phyloP scores from a whole-genome alignment of 768 basidiomycete species.

The Boletus rubroflammeus region DNA sequence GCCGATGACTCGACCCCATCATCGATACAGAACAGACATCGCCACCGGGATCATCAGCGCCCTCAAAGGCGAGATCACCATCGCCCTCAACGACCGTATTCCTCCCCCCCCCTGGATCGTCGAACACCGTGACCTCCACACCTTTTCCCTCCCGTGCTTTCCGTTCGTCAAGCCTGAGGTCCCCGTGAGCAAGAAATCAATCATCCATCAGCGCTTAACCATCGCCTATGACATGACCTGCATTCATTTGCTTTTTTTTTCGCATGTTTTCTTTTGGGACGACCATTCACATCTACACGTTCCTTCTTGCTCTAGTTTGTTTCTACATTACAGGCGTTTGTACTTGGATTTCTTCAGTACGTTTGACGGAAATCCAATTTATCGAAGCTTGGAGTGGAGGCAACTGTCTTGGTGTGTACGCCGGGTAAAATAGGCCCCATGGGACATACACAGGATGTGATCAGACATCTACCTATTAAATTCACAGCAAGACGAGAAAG shows the following conservation, averaged over 20 bases:
- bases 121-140: constrained; percentile 55
- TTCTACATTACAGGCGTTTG: no score
- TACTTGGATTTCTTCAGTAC: no score
- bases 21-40: constrained; percentile 53
- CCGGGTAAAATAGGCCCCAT: no score
- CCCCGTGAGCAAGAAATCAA: constrained; percentile 31
- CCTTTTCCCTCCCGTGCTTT: constrained; percentile 51
- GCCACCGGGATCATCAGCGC: constrained; percentile 51
- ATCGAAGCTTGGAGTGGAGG: no score
- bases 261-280: constrained; percentile 5
- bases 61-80: constrained; percentile 54
- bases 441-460: no score
- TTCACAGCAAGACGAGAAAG: no score
- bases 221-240: no score
- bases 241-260: constrained; percentile 2
- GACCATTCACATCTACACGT: constrained; percentile 7
- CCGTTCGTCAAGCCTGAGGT: constrained; percentile 54
- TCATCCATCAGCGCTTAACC: no score
- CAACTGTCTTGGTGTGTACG: no score
- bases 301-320: no score
- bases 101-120: constrained; percentile 62
- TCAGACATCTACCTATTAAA: no score
- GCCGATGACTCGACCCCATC: constrained; percentile 34
- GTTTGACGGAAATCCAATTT: no score
- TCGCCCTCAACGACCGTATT: constrained; percentile 38